Base-by-base conservation (phyloP, 495 filamentous ascomycete genomes). In the Sphaerosporella brunnea region DNA sequence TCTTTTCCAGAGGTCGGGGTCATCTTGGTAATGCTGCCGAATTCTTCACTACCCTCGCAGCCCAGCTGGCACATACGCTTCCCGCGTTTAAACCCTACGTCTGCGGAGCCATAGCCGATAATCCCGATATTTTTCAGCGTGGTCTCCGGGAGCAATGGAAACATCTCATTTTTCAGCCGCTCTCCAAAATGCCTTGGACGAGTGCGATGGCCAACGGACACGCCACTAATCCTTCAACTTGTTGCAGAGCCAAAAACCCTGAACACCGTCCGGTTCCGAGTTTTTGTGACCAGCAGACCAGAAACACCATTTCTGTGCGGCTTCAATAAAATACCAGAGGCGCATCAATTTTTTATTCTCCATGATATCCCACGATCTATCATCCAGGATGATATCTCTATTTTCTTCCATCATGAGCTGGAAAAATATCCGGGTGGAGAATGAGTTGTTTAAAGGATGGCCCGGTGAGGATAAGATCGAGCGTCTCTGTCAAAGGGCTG, bases 271-370 rank as follows among this genome's bases (percentile, higher is more conserved):
- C 47, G 25, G 23, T 42, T 64, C 1, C 55, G 58, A 8, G 32
- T 65, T n/a, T 57, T 66, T 46, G 20, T 66, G 13, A 62, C 64
- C 18, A 66, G 64, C 58, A 54, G 56, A 50, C 62, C 59, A 36
- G 63, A 63, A 48, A 41, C 56, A 37, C 58, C 49, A 19, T 60
- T 63, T 35, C 53, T 52, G 0, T 30, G 21, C 21, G 50, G 54
- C 5, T 61, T 62, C 51, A 21, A 25, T 0, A 30, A 48, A 19
- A 47, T 55, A n/a, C 13, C 45, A 15, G 28, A 51, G 16, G 51
- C 23, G 2, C 30, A 53, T 48, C 21, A 51, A 16, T 51, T 56
- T 46, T 18, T 62, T 18, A 32, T 52, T 4, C 50, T 54, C 16
- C 40, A 54, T 40, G 42, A 54, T 20, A 41, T 51, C 24, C 24